Percentiles rank a stretch among this genome's conserved stretches.
Conservation (phyloP, 139 green algal species). For the Monoraphidium neglectum region DNA sequence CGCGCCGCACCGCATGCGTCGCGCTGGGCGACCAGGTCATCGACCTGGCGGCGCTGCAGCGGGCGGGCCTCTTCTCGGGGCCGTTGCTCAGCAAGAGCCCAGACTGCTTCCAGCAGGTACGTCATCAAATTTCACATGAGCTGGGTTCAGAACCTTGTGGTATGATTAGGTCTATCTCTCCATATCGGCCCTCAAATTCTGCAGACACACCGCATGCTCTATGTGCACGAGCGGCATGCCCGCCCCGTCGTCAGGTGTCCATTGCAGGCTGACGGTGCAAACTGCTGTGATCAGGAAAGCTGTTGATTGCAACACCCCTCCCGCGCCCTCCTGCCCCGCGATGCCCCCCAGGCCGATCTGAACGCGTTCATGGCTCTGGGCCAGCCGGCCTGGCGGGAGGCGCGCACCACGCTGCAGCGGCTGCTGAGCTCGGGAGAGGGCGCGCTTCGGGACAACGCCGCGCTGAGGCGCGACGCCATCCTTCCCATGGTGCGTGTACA, state of each 20-base stretch:
- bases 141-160: background rate
- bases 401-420: slow-evolving; percentile 49
- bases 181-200: background rate
- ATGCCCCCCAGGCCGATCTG: slow-evolving; percentile 57
- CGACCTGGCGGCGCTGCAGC: slow-evolving; percentile 64
- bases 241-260: too few relatives aligned
- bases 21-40: slow-evolving; percentile 82
- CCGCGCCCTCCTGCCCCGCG: background rate
- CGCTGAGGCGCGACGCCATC: slow-evolving; percentile 52
- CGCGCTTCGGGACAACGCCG: slow-evolving; percentile 60
- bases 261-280: too few relatives aligned
- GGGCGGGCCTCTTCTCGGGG: slow-evolving; percentile 50
- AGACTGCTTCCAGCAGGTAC: slow-evolving; percentile 22
- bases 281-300: too few relatives aligned
- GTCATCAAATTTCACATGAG: background rate
- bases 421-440: slow-evolving; percentile 65
- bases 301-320: too few relatives aligned
- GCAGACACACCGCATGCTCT: background rate
- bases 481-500: slow-evolving; percentile 27
- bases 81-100: slow-evolving; percentile 28
- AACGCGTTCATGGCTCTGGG: slow-evolving; percentile 90
- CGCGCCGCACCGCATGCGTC: slow-evolving; percentile 52
- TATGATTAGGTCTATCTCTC: background rate
- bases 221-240: background rate
- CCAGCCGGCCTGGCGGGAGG: slow-evolving; percentile 68